Base-by-base conservation (phyloP, 2,329 filamentous ascomycete genomes). In the Fusarium algeriense region DNA sequence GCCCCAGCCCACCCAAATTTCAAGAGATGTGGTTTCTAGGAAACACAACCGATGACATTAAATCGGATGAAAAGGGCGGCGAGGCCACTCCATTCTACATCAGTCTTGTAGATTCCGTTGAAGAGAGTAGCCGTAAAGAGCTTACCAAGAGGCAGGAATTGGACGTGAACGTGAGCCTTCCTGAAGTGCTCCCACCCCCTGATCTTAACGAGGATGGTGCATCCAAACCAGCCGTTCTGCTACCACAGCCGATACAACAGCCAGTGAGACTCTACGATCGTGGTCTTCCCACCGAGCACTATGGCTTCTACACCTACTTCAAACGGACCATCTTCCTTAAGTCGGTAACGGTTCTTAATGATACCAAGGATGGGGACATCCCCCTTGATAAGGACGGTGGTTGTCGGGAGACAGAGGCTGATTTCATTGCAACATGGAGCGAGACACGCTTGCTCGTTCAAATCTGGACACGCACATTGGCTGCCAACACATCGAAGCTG, bases 221-320 rank as follows among this genome's bases (percentile, higher is more conserved):
- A 3, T 92, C 93, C 0, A 89, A 90, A 2, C 84, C 92, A 0
- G 93, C 93, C 5, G 87, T 87, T 13, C 84, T 98, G 69, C 88
- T 96, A 48, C 93, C 94, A 0, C 84, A 88, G 11, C 88, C 92
- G 1, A 82, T 85, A 1, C 89, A 91, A 65, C 96, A 98, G 76
- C 95, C 94, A 0, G 85, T 98, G 15, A 89, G 93, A 3, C 87
- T 98, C 2, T 98, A 91, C 80, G 93, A 98, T 79, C 92, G 94
- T 23, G 94, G 92, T 20, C 85, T 92, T 32, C 83, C 87, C 4
- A 91, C 91, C 1, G 95, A 98, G 80, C 94, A 97, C 81, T 98
- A 97, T 80, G 94, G 93, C 5, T 98, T 98, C 82, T 98, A 97
- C 83, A 93, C 89, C 1, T 97, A 97, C 84, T 98, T 93, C 80